Percentiles rank a stretch among this genome's conserved stretches.
Conservation (phyloP, 2,329 filamentous ascomycete species). For the Diaporthe destruens region DNA sequence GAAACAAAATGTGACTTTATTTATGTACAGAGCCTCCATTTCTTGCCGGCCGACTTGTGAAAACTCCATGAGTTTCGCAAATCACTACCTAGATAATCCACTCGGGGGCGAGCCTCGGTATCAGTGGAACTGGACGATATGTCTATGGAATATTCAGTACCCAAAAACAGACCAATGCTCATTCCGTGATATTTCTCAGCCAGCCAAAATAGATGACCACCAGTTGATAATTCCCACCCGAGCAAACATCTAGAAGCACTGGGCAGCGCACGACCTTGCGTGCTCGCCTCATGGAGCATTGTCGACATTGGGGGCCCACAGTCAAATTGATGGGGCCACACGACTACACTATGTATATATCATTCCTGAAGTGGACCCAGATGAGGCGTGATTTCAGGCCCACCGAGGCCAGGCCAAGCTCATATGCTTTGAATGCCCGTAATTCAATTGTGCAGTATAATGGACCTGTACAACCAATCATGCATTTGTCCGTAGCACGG, state of each 20-base stretch:
- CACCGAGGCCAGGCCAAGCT: not conserved
- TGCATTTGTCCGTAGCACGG: not conserved
- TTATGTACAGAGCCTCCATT: not conserved
- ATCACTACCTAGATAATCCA: no score
- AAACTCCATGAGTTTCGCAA: not conserved
- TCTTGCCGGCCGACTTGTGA: not conserved
- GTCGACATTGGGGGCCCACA: conserved; percentile 7
- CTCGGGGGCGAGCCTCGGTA: not conserved
- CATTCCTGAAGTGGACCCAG: not conserved
- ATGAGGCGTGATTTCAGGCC: not conserved
- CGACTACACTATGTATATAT: not conserved
- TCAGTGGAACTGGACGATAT: not conserved
- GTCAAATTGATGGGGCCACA: conserved; percentile 1
- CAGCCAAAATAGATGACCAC: not conserved
- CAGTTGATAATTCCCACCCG: not conserved
- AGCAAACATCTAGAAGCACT: conserved; percentile 12
- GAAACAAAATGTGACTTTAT: not conserved
- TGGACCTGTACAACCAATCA: not conserved
- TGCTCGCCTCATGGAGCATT: conserved; percentile 10
- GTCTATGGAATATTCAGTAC: not conserved
- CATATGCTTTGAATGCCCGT: not conserved
- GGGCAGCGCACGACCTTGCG: conserved; percentile 11
- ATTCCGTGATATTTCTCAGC: not conserved
- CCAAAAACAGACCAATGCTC: not conserved
- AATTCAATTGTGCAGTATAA: not conserved